These are phyloP conservation scores for Chaetomium globosum DNA, from an alignment of 2,329 filamentous ascomycete genomes.

Conservation along the genomic window DNA sequence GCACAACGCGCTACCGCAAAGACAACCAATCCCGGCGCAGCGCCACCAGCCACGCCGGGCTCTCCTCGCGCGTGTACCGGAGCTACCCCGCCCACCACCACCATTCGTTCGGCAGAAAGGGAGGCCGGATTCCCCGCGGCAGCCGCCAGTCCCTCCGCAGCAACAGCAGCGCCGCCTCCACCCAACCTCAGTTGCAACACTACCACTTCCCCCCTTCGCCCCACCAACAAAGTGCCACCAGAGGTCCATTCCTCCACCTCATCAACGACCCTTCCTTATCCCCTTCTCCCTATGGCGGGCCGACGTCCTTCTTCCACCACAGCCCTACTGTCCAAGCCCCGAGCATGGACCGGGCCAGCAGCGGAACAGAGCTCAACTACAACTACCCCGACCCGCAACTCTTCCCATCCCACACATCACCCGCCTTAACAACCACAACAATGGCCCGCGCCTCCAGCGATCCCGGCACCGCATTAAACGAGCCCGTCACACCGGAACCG, in stretches of 20 bases:
- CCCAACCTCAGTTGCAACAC: neutral
- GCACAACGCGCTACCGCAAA: constrained; percentile 79
- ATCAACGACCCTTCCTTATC: neutral
- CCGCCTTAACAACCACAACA: neutral
- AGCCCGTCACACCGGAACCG: constrained; percentile 9
- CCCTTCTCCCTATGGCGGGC: neutral
- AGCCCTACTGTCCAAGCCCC: neutral
- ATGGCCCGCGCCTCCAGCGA: constrained; percentile 13
- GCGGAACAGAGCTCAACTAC: neutral
- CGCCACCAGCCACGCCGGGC: constrained; percentile 14
- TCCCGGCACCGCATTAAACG: neutral
- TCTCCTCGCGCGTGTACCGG: constrained; percentile 18
- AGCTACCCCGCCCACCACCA: constrained; percentile 12
- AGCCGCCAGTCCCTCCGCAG: constrained; percentile 3
- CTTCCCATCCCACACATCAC: neutral
- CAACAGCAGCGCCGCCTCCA: neutral
- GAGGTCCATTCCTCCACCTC: neutral
- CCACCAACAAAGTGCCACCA: neutral
- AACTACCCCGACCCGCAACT: constrained; percentile 21
- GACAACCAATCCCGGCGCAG: constrained; percentile 38
- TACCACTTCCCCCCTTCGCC: constrained; percentile 6
- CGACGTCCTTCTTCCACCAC: neutral
- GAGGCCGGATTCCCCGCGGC: neutral
- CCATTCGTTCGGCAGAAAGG: constrained; percentile 6
- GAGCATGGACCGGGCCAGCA: neutral